Conservation (phyloP, 345 rosid species). For the Gossypium stocksii region DNA sequence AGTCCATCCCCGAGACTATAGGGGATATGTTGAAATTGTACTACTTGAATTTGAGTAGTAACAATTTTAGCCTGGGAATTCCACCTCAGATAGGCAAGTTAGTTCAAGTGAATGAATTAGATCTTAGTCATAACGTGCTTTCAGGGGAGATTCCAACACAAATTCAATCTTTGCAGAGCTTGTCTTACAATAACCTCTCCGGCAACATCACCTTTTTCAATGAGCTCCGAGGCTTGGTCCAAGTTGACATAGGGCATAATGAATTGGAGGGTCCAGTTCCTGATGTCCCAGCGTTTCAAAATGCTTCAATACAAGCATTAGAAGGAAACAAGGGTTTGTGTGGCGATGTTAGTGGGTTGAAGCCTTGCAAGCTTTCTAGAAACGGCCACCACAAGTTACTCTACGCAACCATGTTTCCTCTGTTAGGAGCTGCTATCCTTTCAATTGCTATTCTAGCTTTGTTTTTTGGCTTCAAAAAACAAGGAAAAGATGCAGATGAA, state of each 20-base stretch:
- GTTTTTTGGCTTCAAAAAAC: background rate
- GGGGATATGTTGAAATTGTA: background rate
- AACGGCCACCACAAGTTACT: background rate
- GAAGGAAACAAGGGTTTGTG: slow-evolving; percentile 6
- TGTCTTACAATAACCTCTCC: background rate
- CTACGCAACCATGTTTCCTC: slow-evolving; percentile 4
- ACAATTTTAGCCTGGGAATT: background rate
- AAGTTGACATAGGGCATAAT: background rate
- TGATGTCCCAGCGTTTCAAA: background rate
- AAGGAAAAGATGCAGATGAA: background rate
- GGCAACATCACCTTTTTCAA: background rate
- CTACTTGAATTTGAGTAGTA: slow-evolving; percentile 7
- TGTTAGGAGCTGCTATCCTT: background rate
- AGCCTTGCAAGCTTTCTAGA: background rate
- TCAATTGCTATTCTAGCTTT: background rate
- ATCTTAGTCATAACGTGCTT: slow-evolving; percentile 4
- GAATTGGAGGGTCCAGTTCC: slow-evolving; percentile 6
- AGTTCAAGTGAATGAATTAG: background rate
- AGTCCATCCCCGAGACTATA: background rate
- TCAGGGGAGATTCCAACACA: background rate
- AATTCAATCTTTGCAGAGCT: slow-evolving; percentile 1
- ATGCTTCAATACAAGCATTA: slow-evolving; percentile 5
- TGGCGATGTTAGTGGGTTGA: background rate
- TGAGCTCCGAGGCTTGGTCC: background rate
- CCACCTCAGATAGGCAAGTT: background rate